Base-by-base conservation (phyloP, 495 filamentous ascomycete species). In the Glonium stellatum region DNA sequence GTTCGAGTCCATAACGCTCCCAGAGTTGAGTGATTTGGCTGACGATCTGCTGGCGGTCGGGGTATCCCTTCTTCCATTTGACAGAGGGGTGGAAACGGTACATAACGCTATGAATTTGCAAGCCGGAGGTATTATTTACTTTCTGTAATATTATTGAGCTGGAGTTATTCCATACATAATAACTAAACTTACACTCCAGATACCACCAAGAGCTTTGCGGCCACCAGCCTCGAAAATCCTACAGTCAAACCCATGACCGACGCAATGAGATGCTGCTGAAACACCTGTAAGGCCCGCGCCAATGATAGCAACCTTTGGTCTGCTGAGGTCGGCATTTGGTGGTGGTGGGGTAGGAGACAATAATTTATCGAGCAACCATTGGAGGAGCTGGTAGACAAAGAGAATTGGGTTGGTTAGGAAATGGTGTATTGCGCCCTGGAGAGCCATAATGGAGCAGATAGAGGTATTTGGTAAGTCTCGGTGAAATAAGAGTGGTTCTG, bases 61-160 rank as follows among this genome's bases (percentile, higher is more conserved):
- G 90, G 67, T 95, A 93, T 46, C 87, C 86, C 13, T 73, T 72
- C n/a, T 77, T 73, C 81, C 87, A 93, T 53, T 77, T 75, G 1
- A 95, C 81, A 0, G 86, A 88, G 0, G 89, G 90, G 59, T 91
- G 88, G 71, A 93, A 95, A 34, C 90, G 82, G 72, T 92, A 93
- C 89, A 93, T 92, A 59, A 91, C 73, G 44, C 84, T 88, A 69
- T 93, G 87, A 39, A 93, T 89, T 63, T 93, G 89, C 0, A 93
- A 80, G 44, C 85, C 79, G 1, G 87, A 90, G 10, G 89, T 92
- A 59, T 86, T 88, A 76, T 92, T 92, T 42, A 92, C 89, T 74
- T 81, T 79, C 84, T 90, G 42, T 12, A 50, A 31, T 19, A 34
- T 18, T 15, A 60, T 46, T 42, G 57, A 34, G 49, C 27, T 27